Percentiles rank a stretch among this genome's conserved stretches.
Conservation (phyloP, 306 rosid genomes). For the Cyamopsis tetragonoloba region DNA sequence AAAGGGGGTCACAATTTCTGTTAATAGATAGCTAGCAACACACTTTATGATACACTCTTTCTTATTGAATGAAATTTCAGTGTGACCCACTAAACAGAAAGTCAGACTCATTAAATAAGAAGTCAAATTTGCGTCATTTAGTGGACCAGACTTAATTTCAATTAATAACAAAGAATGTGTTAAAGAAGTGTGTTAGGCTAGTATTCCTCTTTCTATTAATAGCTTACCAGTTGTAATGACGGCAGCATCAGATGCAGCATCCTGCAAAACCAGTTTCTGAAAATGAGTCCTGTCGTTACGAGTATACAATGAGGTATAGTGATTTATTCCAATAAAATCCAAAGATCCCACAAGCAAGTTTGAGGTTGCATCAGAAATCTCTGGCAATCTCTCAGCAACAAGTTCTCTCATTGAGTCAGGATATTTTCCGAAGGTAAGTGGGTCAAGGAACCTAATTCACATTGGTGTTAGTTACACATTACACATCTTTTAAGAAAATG, state of each 20-base stretch:
- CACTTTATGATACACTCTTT: too few relatives aligned
- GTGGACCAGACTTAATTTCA: too few relatives aligned
- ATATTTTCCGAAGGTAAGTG: slow-evolving; percentile 69
- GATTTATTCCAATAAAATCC: slow-evolving; percentile 84
- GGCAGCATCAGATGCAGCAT: slow-evolving; percentile 74
- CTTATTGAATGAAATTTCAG: too few relatives aligned
- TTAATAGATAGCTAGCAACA: too few relatives aligned
- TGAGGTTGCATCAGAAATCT: slow-evolving; percentile 47
- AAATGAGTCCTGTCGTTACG: slow-evolving; percentile 67
- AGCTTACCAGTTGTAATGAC: slow-evolving; percentile 74
- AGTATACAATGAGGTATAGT: slow-evolving; percentile 77
- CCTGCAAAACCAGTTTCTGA: slow-evolving; percentile 59
- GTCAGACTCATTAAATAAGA: too few relatives aligned
- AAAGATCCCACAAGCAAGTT: slow-evolving; percentile 57
- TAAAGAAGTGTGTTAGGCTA: too few relatives aligned
- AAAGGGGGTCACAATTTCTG: background rate
- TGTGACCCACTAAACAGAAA: too few relatives aligned
- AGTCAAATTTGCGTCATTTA: too few relatives aligned
- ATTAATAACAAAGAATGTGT: too few relatives aligned
- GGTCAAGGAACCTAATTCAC: slow-evolving; percentile 82
- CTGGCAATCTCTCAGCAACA: slow-evolving; percentile 69
- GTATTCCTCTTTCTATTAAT: too few relatives aligned
- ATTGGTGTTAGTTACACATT: too few relatives aligned
- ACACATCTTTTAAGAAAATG: slow-evolving; percentile 9
- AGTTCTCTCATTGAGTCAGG: slow-evolving; percentile 71